Percentiles rank a stretch among this genome's conserved stretches.
phyloP scores from a whole-genome alignment of 2,329 filamentous ascomycete genomes.

The Phialocephala sp. region DNA sequence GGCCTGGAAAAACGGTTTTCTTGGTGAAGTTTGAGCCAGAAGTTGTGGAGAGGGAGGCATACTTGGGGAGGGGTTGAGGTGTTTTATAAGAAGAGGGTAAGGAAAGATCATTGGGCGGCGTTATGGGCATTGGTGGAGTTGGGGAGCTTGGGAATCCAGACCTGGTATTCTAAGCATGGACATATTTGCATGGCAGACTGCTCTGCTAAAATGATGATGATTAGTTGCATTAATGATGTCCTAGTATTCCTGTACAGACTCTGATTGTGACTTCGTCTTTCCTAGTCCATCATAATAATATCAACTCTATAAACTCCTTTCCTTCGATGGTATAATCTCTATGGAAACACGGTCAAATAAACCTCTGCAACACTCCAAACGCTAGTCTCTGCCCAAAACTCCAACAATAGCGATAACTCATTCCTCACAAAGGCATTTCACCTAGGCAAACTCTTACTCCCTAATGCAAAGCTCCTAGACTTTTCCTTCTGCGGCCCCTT shows the following conservation, averaged over 20 bases:
- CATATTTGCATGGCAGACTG: neutral
- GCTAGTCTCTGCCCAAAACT: slow-evolving; percentile 6
- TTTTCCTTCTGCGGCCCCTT: slow-evolving; percentile 52
- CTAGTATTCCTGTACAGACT: neutral
- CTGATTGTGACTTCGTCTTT: neutral
- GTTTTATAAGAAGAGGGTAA: slow-evolving; percentile 4
- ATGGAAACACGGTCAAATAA: slow-evolving; percentile 1
- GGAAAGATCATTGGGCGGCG: slow-evolving; percentile 12
- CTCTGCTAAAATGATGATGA: slow-evolving; percentile 5
- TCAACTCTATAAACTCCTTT: neutral
- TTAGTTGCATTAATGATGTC: neutral
- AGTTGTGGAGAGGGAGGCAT: slow-evolving; percentile 89
- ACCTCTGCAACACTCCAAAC: slow-evolving; percentile 4
- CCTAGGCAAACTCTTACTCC: slow-evolving; percentile 34
- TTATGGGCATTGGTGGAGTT: slow-evolving; percentile 11
- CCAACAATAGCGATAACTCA: slow-evolving; percentile 2
- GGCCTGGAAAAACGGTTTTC: slow-evolving; percentile 96
- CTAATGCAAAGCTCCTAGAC: slow-evolving; percentile 22
- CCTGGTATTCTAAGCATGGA: neutral
- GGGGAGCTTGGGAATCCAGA: slow-evolving; percentile 8
- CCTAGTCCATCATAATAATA: neutral
- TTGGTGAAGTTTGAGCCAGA: slow-evolving; percentile 90
- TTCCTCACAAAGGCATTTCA: slow-evolving; percentile 12
- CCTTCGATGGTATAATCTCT: slow-evolving; percentile 3
- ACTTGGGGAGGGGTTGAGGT: slow-evolving; percentile 63